A percentile compares a stretch with the other conserved stretches of the same genome.
Evolutionary conservation across 495 filamentous ascomycete species (phyloP).

Genomic region (Daldinia vernicosa): DNA sequence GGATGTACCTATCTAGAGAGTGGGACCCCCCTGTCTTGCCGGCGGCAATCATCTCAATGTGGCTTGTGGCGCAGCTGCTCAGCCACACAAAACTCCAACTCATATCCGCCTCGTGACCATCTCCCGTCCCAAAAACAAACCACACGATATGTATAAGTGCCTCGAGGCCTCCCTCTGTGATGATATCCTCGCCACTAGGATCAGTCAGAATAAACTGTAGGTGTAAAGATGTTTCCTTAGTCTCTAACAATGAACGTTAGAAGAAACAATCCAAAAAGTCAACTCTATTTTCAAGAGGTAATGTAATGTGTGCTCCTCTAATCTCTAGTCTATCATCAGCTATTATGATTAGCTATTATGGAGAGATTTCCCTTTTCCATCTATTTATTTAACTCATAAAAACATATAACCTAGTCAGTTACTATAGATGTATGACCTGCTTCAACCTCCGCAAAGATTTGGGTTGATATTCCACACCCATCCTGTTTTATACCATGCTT

Average conservation of each 20-base stretch:
- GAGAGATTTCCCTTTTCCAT: neutral
- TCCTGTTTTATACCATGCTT: neutral
- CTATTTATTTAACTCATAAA: neutral
- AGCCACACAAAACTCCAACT: constrained; percentile 6
- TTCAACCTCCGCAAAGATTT: no score
- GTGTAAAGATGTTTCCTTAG: neutral
- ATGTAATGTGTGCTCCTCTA: neutral
- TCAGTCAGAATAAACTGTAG: neutral
- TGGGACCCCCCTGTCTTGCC: neutral
- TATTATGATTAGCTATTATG: constrained; percentile 12
- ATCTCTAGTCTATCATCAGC: constrained; percentile 3
- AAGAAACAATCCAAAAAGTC: neutral
- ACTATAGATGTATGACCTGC: neutral
- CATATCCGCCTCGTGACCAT: neutral
- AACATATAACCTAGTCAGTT: neutral
- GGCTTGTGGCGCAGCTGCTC: neutral
- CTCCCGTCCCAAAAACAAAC: neutral
- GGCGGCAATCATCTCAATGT: neutral
- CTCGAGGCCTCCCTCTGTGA: neutral
- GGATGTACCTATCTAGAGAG: neutral
- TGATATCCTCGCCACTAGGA: neutral
- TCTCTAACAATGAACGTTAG: neutral
- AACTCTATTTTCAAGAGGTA: neutral
- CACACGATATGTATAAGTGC: neutral
- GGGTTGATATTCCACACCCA: neutral